Evolutionary conservation across 2,329 filamentous ascomycete species (phyloP), one percentile per base, ranked within the genome.

Genomic region (Dichotomopilus funicola): DNA sequence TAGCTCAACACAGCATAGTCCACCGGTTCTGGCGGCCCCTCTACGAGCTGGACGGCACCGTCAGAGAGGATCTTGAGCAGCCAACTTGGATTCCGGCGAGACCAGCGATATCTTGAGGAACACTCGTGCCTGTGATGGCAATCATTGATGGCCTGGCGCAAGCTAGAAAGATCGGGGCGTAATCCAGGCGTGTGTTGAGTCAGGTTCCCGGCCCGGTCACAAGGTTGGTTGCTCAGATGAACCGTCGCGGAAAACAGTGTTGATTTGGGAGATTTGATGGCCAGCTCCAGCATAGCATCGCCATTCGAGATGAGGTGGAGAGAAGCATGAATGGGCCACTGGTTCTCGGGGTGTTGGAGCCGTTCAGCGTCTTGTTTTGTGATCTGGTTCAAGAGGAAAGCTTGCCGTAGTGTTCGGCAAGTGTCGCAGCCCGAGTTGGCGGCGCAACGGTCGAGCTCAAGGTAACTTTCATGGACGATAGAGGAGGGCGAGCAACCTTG

Each of bases 1-100:
- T 65, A 65, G 54, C 64, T 65, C 5, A 65, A 58, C 41, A 64
- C 64, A 34, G 64, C 63, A 42, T 65, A 65, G 19, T 61, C 49
- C 36, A 64, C 61, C 4, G 54, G 54, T 4, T 31, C 6, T 3
- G 36, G 9, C 2, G 60, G 60, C 1, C 62, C 52, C 33, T 49
- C 53, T 0, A 64, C 56, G n/a, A 65, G 51, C 10, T 56, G 56
- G 9, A 63, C 54, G 7, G 40, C 36, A 12, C 59, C 54, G 11
- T 59, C 38, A 2, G 52, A 42, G 5, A 60, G 53, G 31, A 65
- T 64, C 12, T 61, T 56, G 40, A 65, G 51, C 1, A 65, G 62
- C 64, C 64, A 65, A 5, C 63, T 60, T 8, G 64, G 64, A 43
- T 64, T 65, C 12, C 56, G 58, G 40, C 56, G 57, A 1, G 63